phyloP scores from a whole-genome alignment of 495 filamentous ascomycete species.

The Aspergillus affinis region DNA sequence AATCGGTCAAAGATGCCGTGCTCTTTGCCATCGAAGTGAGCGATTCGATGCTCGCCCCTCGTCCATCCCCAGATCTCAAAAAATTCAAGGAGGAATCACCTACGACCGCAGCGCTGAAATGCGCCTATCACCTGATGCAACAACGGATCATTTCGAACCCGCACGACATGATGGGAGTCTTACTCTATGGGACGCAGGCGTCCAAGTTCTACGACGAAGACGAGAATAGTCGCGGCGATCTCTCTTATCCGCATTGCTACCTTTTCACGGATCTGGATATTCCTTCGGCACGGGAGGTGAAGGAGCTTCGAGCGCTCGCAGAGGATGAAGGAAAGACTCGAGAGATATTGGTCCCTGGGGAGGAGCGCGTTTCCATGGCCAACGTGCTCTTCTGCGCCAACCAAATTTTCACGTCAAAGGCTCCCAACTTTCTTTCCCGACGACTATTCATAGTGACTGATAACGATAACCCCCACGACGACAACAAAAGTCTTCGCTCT shows the following conservation, averaged over 20 bases:
- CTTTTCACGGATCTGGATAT: slow-evolving; percentile 86
- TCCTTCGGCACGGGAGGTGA: slow-evolving; percentile 84
- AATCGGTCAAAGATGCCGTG: slow-evolving; percentile 90
- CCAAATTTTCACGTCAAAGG: slow-evolving; percentile 93
- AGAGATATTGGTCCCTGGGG: slow-evolving; percentile 65
- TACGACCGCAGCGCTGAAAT: slow-evolving; percentile 82
- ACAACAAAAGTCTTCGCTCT: slow-evolving; percentile 67
- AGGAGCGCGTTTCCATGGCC: slow-evolving; percentile 75
- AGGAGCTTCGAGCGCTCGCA: slow-evolving; percentile 67
- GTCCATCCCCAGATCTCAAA: slow-evolving; percentile 62
- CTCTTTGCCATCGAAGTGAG: slow-evolving; percentile 96
- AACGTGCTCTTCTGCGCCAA: slow-evolving; percentile 94
- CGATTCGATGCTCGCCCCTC: slow-evolving; percentile 77
- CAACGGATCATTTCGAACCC: slow-evolving; percentile 97
- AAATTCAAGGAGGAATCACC: slow-evolving; percentile 72
- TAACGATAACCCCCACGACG: slow-evolving; percentile 80
- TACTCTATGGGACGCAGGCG: slow-evolving; percentile 89
- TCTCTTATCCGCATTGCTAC: slow-evolving; percentile 88
- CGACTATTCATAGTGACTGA: slow-evolving; percentile 95
- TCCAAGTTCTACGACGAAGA: slow-evolving; percentile 78
- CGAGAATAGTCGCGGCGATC: slow-evolving; percentile 54
- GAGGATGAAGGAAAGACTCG: slow-evolving; percentile 67
- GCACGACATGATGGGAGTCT: slow-evolving; percentile 94
- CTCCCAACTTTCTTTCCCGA: slow-evolving; percentile 89
- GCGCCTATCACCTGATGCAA: slow-evolving; percentile 93